phyloP scores from a whole-genome alignment of 176 grass and related monocot species.

The Eremochloa ophiuroides region DNA sequence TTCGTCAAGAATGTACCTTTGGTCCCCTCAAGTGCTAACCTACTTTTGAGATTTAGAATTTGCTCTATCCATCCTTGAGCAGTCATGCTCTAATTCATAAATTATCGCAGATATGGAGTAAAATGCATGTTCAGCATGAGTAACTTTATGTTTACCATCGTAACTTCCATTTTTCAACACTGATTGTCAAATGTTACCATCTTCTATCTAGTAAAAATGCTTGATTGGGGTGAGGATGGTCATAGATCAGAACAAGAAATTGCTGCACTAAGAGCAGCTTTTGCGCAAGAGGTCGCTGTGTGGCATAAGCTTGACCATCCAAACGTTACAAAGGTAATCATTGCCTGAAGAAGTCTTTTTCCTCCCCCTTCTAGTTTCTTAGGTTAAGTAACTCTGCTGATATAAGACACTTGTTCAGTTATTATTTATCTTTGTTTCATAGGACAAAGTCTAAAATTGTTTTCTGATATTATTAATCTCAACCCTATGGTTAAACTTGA shows the following conservation, averaged over 20 bases:
- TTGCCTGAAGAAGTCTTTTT: not conserved
- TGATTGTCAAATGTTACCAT: slow-evolving; percentile 14
- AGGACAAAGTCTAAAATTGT: not conserved
- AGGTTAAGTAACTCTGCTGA: not conserved
- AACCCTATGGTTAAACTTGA: not conserved
- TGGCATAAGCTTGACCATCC: slow-evolving; percentile 99
- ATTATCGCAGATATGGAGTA: not conserved
- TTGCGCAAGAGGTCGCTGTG: slow-evolving; percentile 90
- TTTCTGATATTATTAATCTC: not conserved
- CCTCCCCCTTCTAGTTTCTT: not conserved
- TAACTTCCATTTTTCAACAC: not conserved
- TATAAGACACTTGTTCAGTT: not conserved
- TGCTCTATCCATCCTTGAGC: not conserved
- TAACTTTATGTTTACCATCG: not conserved
- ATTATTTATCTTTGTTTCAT: not conserved
- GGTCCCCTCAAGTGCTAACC: not conserved
- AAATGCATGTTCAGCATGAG: not conserved
- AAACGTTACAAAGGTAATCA: slow-evolving; percentile 84
- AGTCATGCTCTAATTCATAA: not conserved
- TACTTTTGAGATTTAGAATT: slow-evolving; percentile 6
- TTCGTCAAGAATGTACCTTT: slow-evolving; percentile 15
- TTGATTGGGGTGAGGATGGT: slow-evolving; percentile 98
- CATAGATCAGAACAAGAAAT: slow-evolving; percentile 84
- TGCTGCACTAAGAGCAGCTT: slow-evolving; percentile 67
- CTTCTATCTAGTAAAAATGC: slow-evolving; percentile 82